Percentiles rank a stretch among this genome's conserved stretches.
phyloP scores from a whole-genome alignment of 495 filamentous ascomycete genomes.

The Xylona heveae region DNA sequence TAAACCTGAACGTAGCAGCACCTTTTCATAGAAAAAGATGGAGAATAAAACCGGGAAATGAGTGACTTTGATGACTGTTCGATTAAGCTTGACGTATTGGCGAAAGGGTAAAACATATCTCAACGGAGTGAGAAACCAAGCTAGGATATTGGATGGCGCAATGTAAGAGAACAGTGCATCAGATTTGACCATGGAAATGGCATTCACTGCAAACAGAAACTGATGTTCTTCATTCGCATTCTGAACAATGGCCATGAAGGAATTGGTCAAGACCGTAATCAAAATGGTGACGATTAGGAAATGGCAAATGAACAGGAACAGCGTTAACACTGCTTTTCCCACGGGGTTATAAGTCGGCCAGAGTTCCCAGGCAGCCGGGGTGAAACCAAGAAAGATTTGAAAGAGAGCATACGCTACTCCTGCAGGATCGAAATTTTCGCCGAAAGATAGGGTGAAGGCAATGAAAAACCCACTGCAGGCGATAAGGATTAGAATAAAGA shows the following conservation, averaged over 20 bases:
- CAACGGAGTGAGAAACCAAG: constrained; percentile 65
- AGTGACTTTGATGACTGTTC: constrained; percentile 70
- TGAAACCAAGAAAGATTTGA: constrained; percentile 81
- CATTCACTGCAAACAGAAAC: constrained; percentile 49
- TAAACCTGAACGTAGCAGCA: constrained; percentile 42
- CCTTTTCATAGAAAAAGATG: constrained; percentile 73
- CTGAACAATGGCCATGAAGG: constrained; percentile 40
- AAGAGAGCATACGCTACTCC: constrained; percentile 73
- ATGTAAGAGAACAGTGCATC: constrained; percentile 55
- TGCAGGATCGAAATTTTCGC: constrained; percentile 35
- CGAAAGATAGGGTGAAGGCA: constrained; percentile 68
- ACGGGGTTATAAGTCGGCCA: constrained; percentile 65
- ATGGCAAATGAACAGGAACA: constrained; percentile 85
- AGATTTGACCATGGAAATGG: constrained; percentile 53
- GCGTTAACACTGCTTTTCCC: constrained; percentile 47
- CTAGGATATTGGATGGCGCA: constrained; percentile 53
- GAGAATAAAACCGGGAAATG: constrained; percentile 70
- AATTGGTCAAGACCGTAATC: constrained; percentile 53
- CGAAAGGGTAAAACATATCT: constrained; percentile 59
- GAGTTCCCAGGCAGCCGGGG: constrained; percentile 46
- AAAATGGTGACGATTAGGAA: constrained; percentile 65
- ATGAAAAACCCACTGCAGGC: constrained; percentile 87
- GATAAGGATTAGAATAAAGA: constrained; percentile 64
- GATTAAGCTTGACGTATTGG: constrained; percentile 60
- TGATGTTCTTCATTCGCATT: constrained; percentile 49